A percentile compares a stretch with the other conserved stretches of the same genome.
Conservation (phyloP, 768 basidiomycete genomes). For the Lentinula guzmanii region DNA sequence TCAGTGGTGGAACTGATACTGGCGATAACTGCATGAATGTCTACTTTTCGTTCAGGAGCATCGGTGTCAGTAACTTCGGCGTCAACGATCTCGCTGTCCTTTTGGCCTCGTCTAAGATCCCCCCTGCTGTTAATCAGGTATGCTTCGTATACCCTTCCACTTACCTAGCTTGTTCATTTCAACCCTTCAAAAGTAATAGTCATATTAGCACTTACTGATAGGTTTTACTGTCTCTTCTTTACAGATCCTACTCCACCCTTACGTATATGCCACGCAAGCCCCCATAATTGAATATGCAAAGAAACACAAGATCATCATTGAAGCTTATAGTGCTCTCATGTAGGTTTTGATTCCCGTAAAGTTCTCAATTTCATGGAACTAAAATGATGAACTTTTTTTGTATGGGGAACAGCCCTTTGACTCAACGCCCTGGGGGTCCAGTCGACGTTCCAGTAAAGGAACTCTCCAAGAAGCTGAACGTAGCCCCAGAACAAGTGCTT, state of each 20-base stretch:
- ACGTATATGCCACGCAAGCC: conserved; percentile 49
- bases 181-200: too few species aligned
- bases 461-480: conserved; percentile 46
- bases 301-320: conserved; percentile 56
- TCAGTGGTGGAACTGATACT: conserved; percentile 14
- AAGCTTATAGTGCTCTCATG: conserved; percentile 69
- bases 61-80: conserved; percentile 68
- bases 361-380: neutral
- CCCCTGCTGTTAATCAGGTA: conserved; percentile 67
- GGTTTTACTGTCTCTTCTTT: neutral
- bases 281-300: conserved; percentile 53
- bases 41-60: conserved; percentile 39
- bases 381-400: neutral
- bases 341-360: conserved; percentile 21
- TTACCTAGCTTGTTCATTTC: too few species aligned
- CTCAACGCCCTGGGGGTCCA: conserved; percentile 40
- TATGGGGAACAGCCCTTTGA: neutral
- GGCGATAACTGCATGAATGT: neutral
- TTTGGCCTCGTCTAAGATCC: conserved; percentile 53
- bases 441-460: conserved; percentile 51
- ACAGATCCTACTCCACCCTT: conserved; percentile 67
- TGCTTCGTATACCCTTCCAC: neutral
- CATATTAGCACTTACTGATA: neutral
- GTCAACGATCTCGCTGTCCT: conserved; percentile 48
- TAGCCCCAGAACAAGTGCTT: conserved; percentile 59